Conservation (phyloP, 75 land plant genomes). For the Cunninghamia lanceolata region DNA sequence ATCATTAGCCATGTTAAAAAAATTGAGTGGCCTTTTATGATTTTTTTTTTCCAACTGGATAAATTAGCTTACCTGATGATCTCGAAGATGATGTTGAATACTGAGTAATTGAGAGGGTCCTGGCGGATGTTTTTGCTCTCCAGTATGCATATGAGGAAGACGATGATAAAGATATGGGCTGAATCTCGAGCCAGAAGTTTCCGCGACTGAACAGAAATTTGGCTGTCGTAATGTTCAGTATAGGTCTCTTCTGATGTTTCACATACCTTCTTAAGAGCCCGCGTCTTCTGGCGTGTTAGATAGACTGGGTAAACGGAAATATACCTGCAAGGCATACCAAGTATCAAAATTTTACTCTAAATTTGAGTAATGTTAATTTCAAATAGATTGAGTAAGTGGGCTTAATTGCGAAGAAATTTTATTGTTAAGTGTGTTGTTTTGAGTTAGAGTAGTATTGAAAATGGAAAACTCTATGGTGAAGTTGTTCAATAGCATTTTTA, state of each 20-base stretch:
- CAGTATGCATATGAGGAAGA: conserved; percentile 31
- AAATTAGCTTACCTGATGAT: conserved; percentile 29
- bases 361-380: too few species aligned
- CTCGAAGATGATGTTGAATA: conserved; percentile 48
- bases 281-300: conserved; percentile 20
- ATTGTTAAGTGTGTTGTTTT: too few species aligned
- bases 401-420: too few species aligned
- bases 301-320: conserved; percentile 41
- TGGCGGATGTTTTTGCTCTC: conserved; percentile 19
- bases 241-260: conserved; percentile 7
- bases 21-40: neutral
- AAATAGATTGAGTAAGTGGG: too few species aligned
- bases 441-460: too few species aligned
- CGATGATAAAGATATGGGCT: conserved; percentile 19
- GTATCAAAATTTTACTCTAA: too few species aligned
- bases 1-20: neutral
- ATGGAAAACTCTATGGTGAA: too few species aligned
- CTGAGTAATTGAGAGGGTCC: conserved; percentile 38
- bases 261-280: neutral
- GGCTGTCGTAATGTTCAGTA: neutral
- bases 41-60: too few species aligned
- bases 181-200: conserved; percentile 27
- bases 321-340: conserved; percentile 13
- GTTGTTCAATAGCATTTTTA: too few species aligned
- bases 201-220: conserved; percentile 11